Percentiles rank a stretch among this genome's conserved stretches.
Conservation (phyloP, 192 early-diverging fungal genomes). For the Martensiomyces pterosporus region DNA sequence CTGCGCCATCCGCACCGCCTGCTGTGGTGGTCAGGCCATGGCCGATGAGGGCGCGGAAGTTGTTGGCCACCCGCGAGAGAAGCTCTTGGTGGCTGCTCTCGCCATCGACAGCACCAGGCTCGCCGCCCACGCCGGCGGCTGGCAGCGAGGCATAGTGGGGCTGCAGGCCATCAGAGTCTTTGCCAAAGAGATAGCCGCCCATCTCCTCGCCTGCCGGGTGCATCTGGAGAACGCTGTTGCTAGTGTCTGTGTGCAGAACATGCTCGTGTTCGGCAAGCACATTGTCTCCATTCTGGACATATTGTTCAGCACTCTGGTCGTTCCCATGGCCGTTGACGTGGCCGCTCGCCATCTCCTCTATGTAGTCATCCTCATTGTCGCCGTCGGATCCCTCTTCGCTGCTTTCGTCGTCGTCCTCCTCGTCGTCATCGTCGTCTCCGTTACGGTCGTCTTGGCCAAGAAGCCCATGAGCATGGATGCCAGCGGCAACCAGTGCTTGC, state of each 20-base stretch:
- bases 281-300: not conserved
- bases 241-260: too few relatives aligned
- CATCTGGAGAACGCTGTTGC: too few relatives aligned
- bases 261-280: not conserved
- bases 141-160: not conserved
- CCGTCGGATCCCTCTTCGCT: constrained; percentile 4
- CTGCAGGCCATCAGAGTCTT: too few relatives aligned
- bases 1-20: constrained; percentile 1
- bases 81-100: constrained; percentile 21
- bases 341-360: constrained; percentile 9
- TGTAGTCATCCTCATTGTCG: constrained; percentile 10
- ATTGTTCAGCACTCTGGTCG: not conserved
- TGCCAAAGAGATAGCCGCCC: too few relatives aligned
- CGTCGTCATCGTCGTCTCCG: constrained; percentile 14
- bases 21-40: constrained; percentile 30
- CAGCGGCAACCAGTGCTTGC: constrained; percentile 43
- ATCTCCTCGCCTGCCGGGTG: too few relatives aligned
- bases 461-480: constrained; percentile 39
- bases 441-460: constrained; percentile 15
- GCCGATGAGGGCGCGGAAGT: constrained; percentile 39
- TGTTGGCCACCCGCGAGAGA: constrained; percentile 40
- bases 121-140: constrained; percentile 6
- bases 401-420: constrained; percentile 7
- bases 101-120: not conserved
- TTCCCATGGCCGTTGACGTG: not conserved